A percentile compares a stretch with the other conserved stretches of the same genome.
These are phyloP conservation scores for Phytophthora pini DNA, from an alignment of 352 stramenopile species.

Conservation along the genomic window DNA sequence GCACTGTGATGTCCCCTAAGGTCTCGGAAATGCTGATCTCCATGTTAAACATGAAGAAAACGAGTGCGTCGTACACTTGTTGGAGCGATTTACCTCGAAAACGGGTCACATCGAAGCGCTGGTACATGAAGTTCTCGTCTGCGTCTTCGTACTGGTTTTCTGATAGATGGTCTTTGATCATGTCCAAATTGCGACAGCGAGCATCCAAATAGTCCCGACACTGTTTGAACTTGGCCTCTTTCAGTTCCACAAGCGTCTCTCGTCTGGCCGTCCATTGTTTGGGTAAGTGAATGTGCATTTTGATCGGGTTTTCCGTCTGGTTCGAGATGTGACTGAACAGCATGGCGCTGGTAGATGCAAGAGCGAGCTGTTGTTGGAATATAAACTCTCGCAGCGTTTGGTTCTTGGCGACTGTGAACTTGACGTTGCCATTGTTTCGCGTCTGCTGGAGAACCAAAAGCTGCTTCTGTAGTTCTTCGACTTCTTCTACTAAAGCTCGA, in stretches of 20 bases:
- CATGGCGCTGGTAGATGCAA: constrained; percentile 7
- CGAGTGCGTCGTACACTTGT: constrained; percentile 49
- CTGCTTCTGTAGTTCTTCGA: too few relatives aligned
- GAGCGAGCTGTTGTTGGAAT: constrained; percentile 5
- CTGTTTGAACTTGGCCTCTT: constrained; percentile 29
- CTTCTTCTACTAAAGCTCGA: too few relatives aligned
- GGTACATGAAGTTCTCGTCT: constrained; percentile 27
- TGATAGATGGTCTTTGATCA: constrained; percentile 33
- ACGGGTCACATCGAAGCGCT: constrained; percentile 37
- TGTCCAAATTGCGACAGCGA: constrained; percentile 36
- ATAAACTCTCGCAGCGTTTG: constrained; percentile 1
- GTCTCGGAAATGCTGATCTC: constrained; percentile 55
- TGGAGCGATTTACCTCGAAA: constrained; percentile 44
- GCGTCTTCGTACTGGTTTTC: constrained; percentile 20
- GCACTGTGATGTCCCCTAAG: constrained; percentile 45
- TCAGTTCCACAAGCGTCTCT: constrained; percentile 35
- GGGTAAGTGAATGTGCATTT: constrained; percentile 22
- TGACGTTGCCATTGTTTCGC: too few relatives aligned
- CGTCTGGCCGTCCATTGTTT: constrained; percentile 27
- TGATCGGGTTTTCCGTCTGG: constrained; percentile 14
- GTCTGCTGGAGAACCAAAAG: too few relatives aligned
- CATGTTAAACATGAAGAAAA: constrained; percentile 47
- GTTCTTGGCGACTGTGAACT: not conserved
- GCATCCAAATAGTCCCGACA: constrained; percentile 39
- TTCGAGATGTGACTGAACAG: not conserved